These are phyloP conservation scores for Nymphaea colorata DNA, from an alignment of 164 flowering plant species.

Conservation along the genomic window DNA sequence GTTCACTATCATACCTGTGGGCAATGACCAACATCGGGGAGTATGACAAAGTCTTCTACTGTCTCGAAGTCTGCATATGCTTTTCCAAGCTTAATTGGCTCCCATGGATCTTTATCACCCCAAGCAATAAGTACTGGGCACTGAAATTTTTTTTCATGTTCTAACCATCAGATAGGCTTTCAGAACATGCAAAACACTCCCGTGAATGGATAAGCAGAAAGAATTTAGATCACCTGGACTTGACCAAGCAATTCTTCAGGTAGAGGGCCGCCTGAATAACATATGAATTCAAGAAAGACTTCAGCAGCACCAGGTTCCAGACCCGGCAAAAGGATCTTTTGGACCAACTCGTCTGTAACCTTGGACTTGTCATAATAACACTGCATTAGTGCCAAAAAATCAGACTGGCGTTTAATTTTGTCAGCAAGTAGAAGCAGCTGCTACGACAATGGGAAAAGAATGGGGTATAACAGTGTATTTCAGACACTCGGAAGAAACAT, in stretches of 20 bases:
- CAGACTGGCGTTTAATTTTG: too few relatives aligned
- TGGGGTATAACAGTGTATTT: too few relatives aligned
- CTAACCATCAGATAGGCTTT: neutral
- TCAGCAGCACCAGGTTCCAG: constrained; percentile 92
- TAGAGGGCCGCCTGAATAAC: constrained; percentile 92
- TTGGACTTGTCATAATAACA: constrained; percentile 84
- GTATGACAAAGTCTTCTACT: constrained; percentile 77
- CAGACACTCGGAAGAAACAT: too few relatives aligned
- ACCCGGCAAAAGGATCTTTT: constrained; percentile 75
- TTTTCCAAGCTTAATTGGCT: constrained; percentile 80
- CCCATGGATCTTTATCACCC: constrained; percentile 99
- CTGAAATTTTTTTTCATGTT: constrained; percentile 18
- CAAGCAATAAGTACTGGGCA: constrained; percentile 88
- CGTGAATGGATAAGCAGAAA: neutral
- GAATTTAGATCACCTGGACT: constrained; percentile 50
- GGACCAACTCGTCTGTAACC: constrained; percentile 83
- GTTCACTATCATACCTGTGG: constrained; percentile 59
- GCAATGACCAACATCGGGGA: constrained; percentile 90
- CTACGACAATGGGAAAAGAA: too few relatives aligned
- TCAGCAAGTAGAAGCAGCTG: too few relatives aligned
- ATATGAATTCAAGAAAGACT: constrained; percentile 88
- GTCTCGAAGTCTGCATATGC: constrained; percentile 49
- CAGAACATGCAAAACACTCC: neutral
- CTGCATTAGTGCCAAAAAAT: constrained; percentile 19
- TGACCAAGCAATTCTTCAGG: constrained; percentile 83